Percentiles rank a stretch among this genome's conserved stretches.
phyloP scores from a whole-genome alignment of 129 eudicot genomes.

The Erigeron canadensis region DNA sequence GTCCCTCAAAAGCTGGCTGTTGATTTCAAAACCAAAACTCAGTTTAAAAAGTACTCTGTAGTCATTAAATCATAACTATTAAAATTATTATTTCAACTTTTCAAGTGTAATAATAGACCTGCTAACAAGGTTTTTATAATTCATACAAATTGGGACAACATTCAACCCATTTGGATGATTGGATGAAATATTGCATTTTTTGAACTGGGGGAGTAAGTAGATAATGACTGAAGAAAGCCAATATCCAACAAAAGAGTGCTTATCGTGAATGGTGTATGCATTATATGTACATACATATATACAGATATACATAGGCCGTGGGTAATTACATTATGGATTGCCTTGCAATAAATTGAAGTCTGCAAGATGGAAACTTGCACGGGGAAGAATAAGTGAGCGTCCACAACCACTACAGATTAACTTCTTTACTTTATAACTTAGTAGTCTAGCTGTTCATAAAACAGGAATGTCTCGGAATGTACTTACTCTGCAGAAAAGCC shows the following conservation, averaged over 20 bases:
- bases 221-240: neutral
- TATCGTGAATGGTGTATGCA: neutral
- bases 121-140: neutral
- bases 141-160: neutral
- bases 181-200: neutral
- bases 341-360: neutral
- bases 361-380: neutral
- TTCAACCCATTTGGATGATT: neutral
- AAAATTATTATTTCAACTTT: neutral
- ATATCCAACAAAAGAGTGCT: neutral
- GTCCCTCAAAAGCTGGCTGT: slow-evolving; percentile 77
- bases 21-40: slow-evolving; percentile 6
- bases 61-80: neutral
- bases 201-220: neutral
- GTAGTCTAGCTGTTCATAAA: slow-evolving; percentile 1
- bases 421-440: neutral
- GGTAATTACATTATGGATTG: neutral
- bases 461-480: slow-evolving; percentile 13
- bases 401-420: neutral
- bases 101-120: neutral
- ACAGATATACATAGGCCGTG: neutral
- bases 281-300: neutral
- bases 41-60: neutral
- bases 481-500: slow-evolving; percentile 71
- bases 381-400: slow-evolving; percentile 5